A percentile compares a stretch with the other conserved stretches of the same genome.
These are phyloP conservation scores for Solanum chacoense DNA, from an alignment of 305 asterid genomes.

Conservation along the genomic window DNA sequence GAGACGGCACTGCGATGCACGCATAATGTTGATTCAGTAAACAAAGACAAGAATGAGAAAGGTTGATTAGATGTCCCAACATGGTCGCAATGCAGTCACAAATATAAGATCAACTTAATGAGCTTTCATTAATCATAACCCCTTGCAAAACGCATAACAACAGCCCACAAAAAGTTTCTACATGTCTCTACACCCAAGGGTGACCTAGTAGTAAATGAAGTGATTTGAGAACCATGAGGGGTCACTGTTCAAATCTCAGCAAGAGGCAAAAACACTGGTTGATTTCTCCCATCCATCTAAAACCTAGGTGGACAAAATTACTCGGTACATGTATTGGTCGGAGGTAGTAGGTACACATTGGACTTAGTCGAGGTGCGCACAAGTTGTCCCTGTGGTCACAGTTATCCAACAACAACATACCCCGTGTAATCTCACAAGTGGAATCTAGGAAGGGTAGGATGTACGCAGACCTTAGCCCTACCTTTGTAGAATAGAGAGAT, in stretches of 20 bases:
- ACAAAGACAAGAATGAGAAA: not conserved
- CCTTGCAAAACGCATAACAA: not conserved
- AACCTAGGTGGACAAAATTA: not conserved
- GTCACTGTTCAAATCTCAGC: not conserved
- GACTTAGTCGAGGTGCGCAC: not conserved
- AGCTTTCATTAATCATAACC: not conserved
- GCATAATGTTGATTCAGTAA: not conserved
- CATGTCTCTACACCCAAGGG: not conserved
- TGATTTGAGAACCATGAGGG: not conserved
- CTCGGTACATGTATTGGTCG: not conserved
- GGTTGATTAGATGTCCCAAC: not conserved
- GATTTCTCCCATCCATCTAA: not conserved
- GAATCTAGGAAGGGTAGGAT: not conserved
- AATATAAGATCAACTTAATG: not conserved
- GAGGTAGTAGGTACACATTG: not conserved
- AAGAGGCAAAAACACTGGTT: not conserved
- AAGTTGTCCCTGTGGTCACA: not conserved
- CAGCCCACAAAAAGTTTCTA: not conserved
- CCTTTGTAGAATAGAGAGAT: not conserved
- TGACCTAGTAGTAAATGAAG: not conserved
- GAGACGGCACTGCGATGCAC: conserved; percentile 61
- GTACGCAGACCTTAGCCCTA: not conserved
- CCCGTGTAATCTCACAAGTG: not conserved
- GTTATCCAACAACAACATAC: not conserved
- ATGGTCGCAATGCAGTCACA: not conserved